A percentile compares a stretch with the other conserved stretches of the same genome.
These are phyloP conservation scores for Ogataea pini DNA, from an alignment of 805 yeast genomes.

Conservation along the genomic window DNA sequence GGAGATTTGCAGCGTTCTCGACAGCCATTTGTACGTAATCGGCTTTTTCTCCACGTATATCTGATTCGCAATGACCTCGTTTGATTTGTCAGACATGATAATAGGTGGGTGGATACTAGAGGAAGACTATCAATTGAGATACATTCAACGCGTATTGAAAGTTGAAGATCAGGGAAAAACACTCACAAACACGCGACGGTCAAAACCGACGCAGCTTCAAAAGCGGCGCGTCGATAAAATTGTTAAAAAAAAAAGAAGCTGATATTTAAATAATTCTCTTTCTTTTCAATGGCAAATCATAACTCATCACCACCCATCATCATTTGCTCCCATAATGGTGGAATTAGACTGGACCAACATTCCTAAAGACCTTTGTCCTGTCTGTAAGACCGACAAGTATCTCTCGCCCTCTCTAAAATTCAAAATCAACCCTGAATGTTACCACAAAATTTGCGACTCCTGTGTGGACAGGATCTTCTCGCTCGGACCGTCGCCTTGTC, in stretches of 20 bases:
- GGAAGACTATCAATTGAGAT: no score
- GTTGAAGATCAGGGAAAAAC: neutral
- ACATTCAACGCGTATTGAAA: neutral
- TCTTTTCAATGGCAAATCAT: neutral
- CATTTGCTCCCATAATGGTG: constrained; percentile 26
- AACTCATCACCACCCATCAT: neutral
- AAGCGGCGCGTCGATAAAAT: constrained; percentile 2
- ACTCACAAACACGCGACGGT: neutral
- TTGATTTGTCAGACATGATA: constrained; percentile 11
- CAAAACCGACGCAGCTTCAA: neutral
- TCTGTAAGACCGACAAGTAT: constrained; percentile 93
- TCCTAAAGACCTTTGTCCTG: constrained; percentile 72
- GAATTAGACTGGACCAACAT: constrained; percentile 38
- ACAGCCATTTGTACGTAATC: constrained; percentile 27
- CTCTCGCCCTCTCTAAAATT: constrained; percentile 91
- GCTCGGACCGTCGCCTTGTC: constrained; percentile 95
- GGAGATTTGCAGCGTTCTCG: constrained; percentile 23
- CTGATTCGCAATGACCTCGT: constrained; percentile 22
- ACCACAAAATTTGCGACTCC: constrained; percentile 94
- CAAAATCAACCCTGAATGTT: constrained; percentile 94
- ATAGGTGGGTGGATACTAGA: no score
- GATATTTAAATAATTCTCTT: neutral
- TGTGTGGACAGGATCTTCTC: constrained; percentile 96
- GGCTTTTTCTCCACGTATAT: constrained; percentile 27
- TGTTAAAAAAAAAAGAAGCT: neutral